phyloP scores from a whole-genome alignment of 371 early-diverging fungal species.

The Syncephalastrum monosporum region DNA sequence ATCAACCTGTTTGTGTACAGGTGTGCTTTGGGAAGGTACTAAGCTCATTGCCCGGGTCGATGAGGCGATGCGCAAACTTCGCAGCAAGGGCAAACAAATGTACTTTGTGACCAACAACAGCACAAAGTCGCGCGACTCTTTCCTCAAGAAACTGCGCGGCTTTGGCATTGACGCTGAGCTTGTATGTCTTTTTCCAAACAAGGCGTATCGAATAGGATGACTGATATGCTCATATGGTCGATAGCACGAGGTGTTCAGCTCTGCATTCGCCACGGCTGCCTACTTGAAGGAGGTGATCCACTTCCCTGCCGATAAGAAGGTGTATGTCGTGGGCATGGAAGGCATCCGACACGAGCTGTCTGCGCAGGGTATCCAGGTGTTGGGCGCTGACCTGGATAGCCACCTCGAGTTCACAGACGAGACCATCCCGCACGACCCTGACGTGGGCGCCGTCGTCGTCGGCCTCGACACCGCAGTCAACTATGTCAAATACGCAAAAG shows the following conservation, averaged over 20 bases:
- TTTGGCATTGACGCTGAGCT: slow-evolving; percentile 73
- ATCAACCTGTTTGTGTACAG: slow-evolving; percentile 34
- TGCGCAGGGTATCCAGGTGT: slow-evolving; percentile 66
- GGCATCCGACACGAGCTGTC: slow-evolving; percentile 89
- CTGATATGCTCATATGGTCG: not conserved
- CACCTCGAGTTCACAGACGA: slow-evolving; percentile 31
- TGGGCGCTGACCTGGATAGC: slow-evolving; percentile 58
- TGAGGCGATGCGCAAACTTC: slow-evolving; percentile 70
- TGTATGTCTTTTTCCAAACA: slow-evolving; percentile 33
- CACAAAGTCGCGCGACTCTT: slow-evolving; percentile 81
- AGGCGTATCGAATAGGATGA: too few relatives aligned
- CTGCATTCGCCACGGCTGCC: slow-evolving; percentile 93
- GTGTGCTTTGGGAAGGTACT: slow-evolving; percentile 92
- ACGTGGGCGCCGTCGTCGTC: slow-evolving; percentile 83
- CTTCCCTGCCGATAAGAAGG: slow-evolving; percentile 83
- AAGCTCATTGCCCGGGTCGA: slow-evolving; percentile 64
- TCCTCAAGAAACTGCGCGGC: slow-evolving; percentile 77
- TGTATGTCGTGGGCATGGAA: slow-evolving; percentile 87
- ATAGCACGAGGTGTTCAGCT: slow-evolving; percentile 90
- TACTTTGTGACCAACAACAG: slow-evolving; percentile 97
- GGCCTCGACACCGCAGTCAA: slow-evolving; percentile 89
- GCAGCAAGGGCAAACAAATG: slow-evolving; percentile 57
- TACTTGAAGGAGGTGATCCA: slow-evolving; percentile 81
- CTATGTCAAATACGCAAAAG: slow-evolving; percentile 89
- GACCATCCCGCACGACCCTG: slow-evolving; percentile 41